These are phyloP conservation scores for Gamarada debralockiae DNA, from an alignment of 495 filamentous ascomycete species.

Conservation along the genomic window DNA sequence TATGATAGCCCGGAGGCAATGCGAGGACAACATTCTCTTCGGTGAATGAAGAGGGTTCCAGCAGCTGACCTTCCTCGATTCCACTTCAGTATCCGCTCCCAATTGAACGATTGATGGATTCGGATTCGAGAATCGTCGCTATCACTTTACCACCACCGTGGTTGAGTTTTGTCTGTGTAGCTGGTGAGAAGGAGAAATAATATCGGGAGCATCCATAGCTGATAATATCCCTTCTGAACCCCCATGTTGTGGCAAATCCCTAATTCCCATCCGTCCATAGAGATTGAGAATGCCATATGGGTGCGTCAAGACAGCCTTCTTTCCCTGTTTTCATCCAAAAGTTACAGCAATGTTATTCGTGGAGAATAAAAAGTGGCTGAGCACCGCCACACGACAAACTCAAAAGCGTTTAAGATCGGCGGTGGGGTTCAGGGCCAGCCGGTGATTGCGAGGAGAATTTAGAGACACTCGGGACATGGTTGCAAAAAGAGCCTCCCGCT, in stretches of 20 bases:
- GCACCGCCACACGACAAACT: conserved; percentile 6
- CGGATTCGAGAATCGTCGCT: neutral
- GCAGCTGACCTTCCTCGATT: too few species aligned
- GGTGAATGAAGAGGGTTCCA: neutral
- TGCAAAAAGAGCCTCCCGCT: too few species aligned
- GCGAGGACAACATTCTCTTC: neutral
- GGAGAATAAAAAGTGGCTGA: neutral
- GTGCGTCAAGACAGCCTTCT: conserved; percentile 1
- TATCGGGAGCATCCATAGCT: neutral
- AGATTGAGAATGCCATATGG: neutral
- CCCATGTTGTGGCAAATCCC: conserved; percentile 13
- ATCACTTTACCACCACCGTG: conserved; percentile 1
- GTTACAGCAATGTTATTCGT: neutral
- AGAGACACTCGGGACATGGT: too few species aligned
- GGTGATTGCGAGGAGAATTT: too few species aligned
- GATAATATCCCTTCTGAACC: neutral
- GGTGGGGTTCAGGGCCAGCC: neutral
- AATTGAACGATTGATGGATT: neutral
- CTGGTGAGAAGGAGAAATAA: conserved; percentile 3
- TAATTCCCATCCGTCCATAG: neutral
- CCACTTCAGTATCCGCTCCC: too few species aligned
- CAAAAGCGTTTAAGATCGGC: neutral
- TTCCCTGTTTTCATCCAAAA: conserved; percentile 18
- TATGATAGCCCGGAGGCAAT: conserved; percentile 20
- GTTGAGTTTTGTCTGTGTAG: neutral